phyloP scores from a whole-genome alignment of 2,329 filamentous ascomycete species.

The Plectosphaerella plurivora region DNA sequence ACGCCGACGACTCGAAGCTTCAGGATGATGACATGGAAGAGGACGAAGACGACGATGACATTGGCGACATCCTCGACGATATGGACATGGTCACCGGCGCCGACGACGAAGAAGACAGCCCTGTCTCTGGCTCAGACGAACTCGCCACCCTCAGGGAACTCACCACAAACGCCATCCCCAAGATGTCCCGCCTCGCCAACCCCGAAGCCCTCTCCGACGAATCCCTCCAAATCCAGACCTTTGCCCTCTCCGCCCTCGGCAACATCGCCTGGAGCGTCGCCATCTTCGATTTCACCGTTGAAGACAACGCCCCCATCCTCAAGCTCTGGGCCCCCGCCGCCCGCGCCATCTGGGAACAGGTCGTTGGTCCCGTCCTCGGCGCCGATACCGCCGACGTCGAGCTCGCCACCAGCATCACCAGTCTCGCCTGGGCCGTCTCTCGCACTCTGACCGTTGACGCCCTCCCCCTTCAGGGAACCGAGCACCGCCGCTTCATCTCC shows the following conservation, averaged over 20 bases:
- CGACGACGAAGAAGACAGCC: slow-evolving; percentile 35
- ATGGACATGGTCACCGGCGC: slow-evolving; percentile 59
- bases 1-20: slow-evolving; percentile 10
- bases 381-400: slow-evolving; percentile 58
- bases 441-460: slow-evolving; percentile 45
- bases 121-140: slow-evolving; percentile 36
- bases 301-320: slow-evolving; percentile 46
- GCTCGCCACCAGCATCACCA: slow-evolving; percentile 59
- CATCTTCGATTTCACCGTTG: slow-evolving; percentile 53
- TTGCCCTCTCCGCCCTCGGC: slow-evolving; percentile 57
- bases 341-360: slow-evolving; percentile 52
- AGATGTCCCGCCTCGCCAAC: slow-evolving; percentile 43
- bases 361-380: slow-evolving; percentile 52
- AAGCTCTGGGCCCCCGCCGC: slow-evolving; percentile 50
- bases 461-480: slow-evolving; percentile 43
- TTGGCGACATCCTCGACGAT: slow-evolving; percentile 56
- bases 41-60: slow-evolving; percentile 49
- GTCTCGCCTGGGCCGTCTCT: slow-evolving; percentile 62
- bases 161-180: slow-evolving; percentile 38
- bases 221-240: slow-evolving; percentile 39
- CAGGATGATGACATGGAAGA: slow-evolving; percentile 26
- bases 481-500: slow-evolving; percentile 61
- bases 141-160: slow-evolving; percentile 49
- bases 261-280: slow-evolving; percentile 66
- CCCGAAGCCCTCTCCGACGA: slow-evolving; percentile 35